Conservation (phyloP, 306 rosid species). For the Pterocarpus santalinus region DNA sequence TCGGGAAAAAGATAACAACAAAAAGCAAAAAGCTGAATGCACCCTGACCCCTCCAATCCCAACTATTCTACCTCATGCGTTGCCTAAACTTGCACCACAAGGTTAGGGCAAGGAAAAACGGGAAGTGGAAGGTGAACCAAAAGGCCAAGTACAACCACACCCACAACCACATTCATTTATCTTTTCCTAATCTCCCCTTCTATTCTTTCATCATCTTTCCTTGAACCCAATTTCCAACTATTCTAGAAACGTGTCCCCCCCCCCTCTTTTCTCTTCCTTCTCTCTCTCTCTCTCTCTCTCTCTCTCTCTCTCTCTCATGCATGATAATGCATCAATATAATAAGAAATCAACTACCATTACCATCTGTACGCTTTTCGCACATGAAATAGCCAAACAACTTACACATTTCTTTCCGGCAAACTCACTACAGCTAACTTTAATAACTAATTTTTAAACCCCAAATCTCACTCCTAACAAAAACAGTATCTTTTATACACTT, state of each 20-base stretch:
- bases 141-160: conserved; percentile 76
- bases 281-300: conserved; percentile 29
- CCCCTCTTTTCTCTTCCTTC: too few species aligned
- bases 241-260: conserved; percentile 70
- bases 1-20: conserved; percentile 56
- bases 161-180: conserved; percentile 55
- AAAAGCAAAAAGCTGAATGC: conserved; percentile 56
- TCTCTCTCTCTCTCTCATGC: conserved; percentile 50
- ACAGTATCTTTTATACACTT: too few species aligned
- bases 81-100: conserved; percentile 80
- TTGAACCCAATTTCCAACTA: conserved; percentile 69
- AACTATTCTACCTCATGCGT: conserved; percentile 42
- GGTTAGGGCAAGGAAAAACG: conserved; percentile 52
- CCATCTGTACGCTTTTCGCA: conserved; percentile 57
- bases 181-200: conserved; percentile 50
- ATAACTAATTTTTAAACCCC: too few species aligned
- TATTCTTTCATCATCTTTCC: conserved; percentile 58
- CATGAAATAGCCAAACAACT: conserved; percentile 65
- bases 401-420: conserved; percentile 56
- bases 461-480: too few species aligned
- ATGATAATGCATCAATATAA: conserved; percentile 66
- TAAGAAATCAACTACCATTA: conserved; percentile 78
- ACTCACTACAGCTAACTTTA: conserved; percentile 62
- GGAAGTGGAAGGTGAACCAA: conserved; percentile 86
- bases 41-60: conserved; percentile 50